These are phyloP conservation scores for Chaetomium sp. DNA, from an alignment of 2,329 filamentous ascomycete species.

Conservation along the genomic window DNA sequence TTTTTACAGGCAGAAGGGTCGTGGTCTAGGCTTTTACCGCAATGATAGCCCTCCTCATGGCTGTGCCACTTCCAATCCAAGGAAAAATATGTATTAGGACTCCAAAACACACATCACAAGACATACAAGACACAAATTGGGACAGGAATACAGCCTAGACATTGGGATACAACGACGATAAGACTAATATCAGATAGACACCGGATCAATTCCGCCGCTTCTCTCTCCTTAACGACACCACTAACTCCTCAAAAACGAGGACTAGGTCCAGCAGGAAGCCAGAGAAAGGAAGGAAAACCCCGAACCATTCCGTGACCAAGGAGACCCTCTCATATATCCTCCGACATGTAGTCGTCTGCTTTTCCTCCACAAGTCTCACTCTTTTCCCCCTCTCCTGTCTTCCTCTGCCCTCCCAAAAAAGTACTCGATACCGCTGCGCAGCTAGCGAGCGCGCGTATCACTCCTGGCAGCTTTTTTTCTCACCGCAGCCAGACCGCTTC, in stretches of 20 bases:
- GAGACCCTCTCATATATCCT: background rate
- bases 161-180: constrained; percentile 8
- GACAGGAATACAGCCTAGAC: constrained; percentile 2
- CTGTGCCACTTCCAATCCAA: background rate
- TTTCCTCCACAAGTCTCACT: background rate
- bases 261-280: background rate
- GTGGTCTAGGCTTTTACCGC: no score
- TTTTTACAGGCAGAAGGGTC: background rate
- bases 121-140: background rate
- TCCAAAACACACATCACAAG: background rate
- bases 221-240: background rate
- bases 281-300: background rate
- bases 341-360: background rate
- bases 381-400: background rate
- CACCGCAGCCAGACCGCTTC: background rate
- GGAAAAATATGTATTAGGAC: background rate
- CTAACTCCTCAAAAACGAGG: background rate
- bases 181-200: constrained; percentile 6
- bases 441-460: no score
- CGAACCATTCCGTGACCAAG: background rate
- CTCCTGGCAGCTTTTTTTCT: no score
- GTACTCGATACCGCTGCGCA: background rate
- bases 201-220: constrained; percentile 1
- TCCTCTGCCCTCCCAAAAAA: background rate
- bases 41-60: no score